Conservation (phyloP, 169 alveolate species). For the Eimeria necatrix region DNA sequence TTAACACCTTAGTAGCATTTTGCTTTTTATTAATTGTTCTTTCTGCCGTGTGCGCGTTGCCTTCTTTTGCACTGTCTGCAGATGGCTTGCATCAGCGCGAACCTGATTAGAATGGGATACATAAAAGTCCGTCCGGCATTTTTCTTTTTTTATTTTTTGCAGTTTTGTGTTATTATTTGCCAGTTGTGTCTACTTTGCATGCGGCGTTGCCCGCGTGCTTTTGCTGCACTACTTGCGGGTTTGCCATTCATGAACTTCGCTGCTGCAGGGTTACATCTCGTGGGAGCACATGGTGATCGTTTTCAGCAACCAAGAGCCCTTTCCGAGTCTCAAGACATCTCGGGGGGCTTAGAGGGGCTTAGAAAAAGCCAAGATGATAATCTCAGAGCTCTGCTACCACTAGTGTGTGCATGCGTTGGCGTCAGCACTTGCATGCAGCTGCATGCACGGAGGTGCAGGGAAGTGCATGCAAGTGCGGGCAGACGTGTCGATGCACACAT, state of each 20-base stretch:
- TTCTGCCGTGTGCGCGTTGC: background rate
- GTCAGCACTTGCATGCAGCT: too few relatives aligned
- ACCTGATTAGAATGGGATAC: conserved; percentile 89
- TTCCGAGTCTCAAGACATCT: conserved; percentile 82
- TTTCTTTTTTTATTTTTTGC: background rate
- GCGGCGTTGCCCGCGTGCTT: background rate
- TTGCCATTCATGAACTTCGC: background rate
- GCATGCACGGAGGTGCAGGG: too few relatives aligned
- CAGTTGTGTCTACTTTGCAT: too few relatives aligned
- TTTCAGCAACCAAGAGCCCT: conserved; percentile 90
- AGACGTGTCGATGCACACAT: too few relatives aligned
- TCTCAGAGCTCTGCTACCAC: too few relatives aligned
- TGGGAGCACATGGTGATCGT: conserved; percentile 91
- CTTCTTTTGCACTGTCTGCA: conserved; percentile 55
- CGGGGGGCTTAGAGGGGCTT: background rate
- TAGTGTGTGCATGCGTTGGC: too few relatives aligned
- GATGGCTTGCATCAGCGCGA: conserved; percentile 92
- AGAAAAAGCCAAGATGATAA: background rate
- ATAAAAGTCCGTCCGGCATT: conserved; percentile 82
- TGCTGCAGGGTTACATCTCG: conserved; percentile 89
- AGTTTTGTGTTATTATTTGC: too few relatives aligned
- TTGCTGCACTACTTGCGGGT: background rate
- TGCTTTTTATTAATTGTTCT: background rate
- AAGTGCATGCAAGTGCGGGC: too few relatives aligned
- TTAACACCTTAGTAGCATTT: background rate